Evolutionary conservation across 2,329 filamentous ascomycete species (phyloP).

Genomic region (Pestalotiopsis sp.): DNA sequence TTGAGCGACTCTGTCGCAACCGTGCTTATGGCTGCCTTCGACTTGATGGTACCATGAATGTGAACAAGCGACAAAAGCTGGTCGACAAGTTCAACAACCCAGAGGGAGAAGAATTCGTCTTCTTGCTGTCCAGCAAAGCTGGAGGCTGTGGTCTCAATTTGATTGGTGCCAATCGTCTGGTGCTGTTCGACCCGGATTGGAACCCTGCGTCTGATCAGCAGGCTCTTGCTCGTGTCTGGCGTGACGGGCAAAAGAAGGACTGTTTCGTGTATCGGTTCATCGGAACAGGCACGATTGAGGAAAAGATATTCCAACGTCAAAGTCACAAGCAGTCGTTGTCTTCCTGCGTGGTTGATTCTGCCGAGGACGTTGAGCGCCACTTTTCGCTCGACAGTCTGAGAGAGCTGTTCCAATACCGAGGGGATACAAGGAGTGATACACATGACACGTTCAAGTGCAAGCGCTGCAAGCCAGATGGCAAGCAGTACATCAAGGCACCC

Average conservation of each 20-base stretch:
- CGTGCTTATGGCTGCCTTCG: conserved; percentile 85
- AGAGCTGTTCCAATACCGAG: conserved; percentile 91
- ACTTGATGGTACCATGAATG: conserved; percentile 96
- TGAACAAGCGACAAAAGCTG: conserved; percentile 94
- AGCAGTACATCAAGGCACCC: conserved; percentile 84
- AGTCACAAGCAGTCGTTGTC: conserved; percentile 97
- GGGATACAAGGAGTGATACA: conserved; percentile 85
- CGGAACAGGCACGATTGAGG: conserved; percentile 94
- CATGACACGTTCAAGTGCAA: conserved; percentile 99
- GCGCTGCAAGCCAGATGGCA: conserved; percentile 85
- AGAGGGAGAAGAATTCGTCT: conserved; percentile 86
- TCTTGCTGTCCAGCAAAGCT: conserved; percentile 94
- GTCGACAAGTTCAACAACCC: conserved; percentile 98
- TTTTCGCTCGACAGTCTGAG: conserved; percentile 90
- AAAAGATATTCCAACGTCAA: conserved; percentile 98
- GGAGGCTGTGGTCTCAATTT: conserved; percentile 90
- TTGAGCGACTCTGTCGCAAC: conserved; percentile 85
- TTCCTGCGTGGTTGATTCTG: conserved; percentile 93
- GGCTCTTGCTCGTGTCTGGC: conserved; percentile 95
- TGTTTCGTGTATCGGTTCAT: conserved; percentile 99
- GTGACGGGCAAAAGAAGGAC: conserved; percentile 98
- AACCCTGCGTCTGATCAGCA: conserved; percentile 98
- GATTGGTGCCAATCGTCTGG: conserved; percentile 77
- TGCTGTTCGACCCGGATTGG: conserved; percentile 97
- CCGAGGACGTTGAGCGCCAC: conserved; percentile 95